phyloP scores from a whole-genome alignment of 768 basidiomycete genomes.

The Tricholoma furcatifolium region DNA sequence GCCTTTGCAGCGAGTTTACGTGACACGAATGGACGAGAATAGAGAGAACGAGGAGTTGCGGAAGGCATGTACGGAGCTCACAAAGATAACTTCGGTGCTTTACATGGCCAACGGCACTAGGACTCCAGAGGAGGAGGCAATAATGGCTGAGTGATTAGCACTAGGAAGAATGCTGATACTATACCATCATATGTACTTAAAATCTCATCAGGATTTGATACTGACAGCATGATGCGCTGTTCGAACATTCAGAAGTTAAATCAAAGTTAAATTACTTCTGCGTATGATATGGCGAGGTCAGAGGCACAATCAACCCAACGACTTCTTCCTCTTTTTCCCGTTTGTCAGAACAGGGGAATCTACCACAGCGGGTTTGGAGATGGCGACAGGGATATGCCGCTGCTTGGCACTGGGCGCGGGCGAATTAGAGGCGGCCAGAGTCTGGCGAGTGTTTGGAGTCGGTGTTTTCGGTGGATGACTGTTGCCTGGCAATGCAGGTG shows the following conservation, averaged over 20 bases:
- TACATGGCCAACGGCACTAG: slow-evolving; percentile 35
- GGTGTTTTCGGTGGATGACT: slow-evolving; percentile 8
- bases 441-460: background rate
- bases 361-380: background rate
- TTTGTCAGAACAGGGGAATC: slow-evolving; percentile 27
- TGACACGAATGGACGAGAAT: slow-evolving; percentile 22
- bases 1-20: slow-evolving; percentile 53
- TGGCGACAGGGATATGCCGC: background rate
- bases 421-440: slow-evolving; percentile 1
- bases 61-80: slow-evolving; percentile 27
- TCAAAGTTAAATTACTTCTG: background rate
- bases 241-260: too few relatives aligned
- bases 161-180: too few relatives aligned
- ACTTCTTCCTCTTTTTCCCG: slow-evolving; percentile 60
- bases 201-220: background rate
- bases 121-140: slow-evolving; percentile 44
- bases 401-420: slow-evolving; percentile 6
- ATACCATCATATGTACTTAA: background rate
- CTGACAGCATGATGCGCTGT: too few relatives aligned
- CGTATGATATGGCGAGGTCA: background rate
- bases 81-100: slow-evolving; percentile 25
- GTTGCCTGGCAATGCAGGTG: background rate
- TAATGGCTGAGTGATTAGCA: slow-evolving; percentile 19
- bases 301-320: slow-evolving; percentile 26
- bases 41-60: background rate